Base-by-base conservation (phyloP, 305 asterid species). In the Fraxinus albicans region DNA sequence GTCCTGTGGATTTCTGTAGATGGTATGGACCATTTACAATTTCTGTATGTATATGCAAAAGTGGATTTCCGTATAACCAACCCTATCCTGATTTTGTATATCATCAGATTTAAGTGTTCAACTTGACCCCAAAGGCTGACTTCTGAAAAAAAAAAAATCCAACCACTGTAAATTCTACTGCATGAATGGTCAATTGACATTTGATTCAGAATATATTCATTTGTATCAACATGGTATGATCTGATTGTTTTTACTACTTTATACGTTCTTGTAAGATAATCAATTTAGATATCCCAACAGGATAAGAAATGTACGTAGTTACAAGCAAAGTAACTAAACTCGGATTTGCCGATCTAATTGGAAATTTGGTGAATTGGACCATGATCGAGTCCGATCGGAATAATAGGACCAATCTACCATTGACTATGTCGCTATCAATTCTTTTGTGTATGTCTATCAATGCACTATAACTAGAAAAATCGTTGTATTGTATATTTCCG, bases 1-100 rank as follows among this genome's bases (percentile, higher is more conserved):
- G 91, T 88, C 91, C 89, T 85, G 76, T 63, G 35, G 73, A 81
- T 80, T 84, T 79, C 77, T 80, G 84, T 53, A 63, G 75, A 85
- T 50, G 55, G 9, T 77, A 76, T 83, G 88, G 91, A 84, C 88
- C 89, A 84, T 84, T 50, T 5, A 12, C 19, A 73, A 40, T 35
- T 79, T 40, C 17, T 31, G 76, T 75, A 79, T 15, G 58, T 21
- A n/a, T 58, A 0, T 67, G 47, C 34, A 77, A 74, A 31, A 19
- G 21, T 9, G 8, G 15, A 25, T 1, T 73, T 74, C 40, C 67
- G 21, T 15, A 7, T 23, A 73, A 6, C 47, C 47, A 40, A 40
- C 65, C 23, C 58, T 2, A 15, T 29, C 63, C 36, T 50, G 85
- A 83, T 80, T 81, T 78, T 50, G 76, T 83, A 83, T 12, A 86